These are phyloP conservation scores for Aspergillus olivimuriae DNA, from an alignment of 495 filamentous ascomycete genomes.

Conservation along the genomic window DNA sequence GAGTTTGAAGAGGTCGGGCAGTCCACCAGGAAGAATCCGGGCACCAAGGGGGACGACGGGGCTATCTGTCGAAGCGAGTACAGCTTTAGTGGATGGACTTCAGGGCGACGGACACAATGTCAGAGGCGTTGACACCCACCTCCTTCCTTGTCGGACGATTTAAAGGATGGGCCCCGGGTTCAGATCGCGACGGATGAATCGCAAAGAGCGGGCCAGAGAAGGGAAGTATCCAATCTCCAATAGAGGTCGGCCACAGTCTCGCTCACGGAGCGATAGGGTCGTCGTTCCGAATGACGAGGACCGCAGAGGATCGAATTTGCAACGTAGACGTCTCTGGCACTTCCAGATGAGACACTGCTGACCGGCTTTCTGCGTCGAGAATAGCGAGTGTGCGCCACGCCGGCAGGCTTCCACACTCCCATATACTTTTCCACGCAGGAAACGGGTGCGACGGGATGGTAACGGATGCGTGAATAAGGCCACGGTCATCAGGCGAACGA, in stretches of 20 bases:
- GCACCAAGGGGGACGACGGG: too few species aligned
- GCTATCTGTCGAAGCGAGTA: too few species aligned
- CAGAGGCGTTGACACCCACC: too few species aligned
- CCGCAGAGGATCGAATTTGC: not conserved
- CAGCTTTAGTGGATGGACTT: not conserved
- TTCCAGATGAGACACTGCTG: not conserved
- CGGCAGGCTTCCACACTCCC: slow-evolving; percentile 13
- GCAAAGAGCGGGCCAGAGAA: not conserved
- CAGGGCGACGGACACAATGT: not conserved
- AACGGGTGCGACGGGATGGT: slow-evolving; percentile 9
- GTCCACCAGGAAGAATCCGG: not conserved
- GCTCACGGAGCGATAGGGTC: not conserved
- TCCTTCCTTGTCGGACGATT: too few species aligned
- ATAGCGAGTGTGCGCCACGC: slow-evolving; percentile 9
- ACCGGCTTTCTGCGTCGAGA: slow-evolving; percentile 6
- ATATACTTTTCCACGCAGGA: slow-evolving; percentile 10
- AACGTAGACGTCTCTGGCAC: not conserved
- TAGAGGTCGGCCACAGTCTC: too few species aligned
- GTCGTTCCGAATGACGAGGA: not conserved
- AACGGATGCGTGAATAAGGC: slow-evolving; percentile 20
- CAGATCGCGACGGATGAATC: not conserved
- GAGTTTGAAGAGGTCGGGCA: too few species aligned
- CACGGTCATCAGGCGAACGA: slow-evolving; percentile 27
- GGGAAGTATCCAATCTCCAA: not conserved
- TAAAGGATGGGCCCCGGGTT: too few species aligned